phyloP scores from a whole-genome alignment of 2,329 filamentous ascomycete species.

The Diaporthe caulivora region DNA sequence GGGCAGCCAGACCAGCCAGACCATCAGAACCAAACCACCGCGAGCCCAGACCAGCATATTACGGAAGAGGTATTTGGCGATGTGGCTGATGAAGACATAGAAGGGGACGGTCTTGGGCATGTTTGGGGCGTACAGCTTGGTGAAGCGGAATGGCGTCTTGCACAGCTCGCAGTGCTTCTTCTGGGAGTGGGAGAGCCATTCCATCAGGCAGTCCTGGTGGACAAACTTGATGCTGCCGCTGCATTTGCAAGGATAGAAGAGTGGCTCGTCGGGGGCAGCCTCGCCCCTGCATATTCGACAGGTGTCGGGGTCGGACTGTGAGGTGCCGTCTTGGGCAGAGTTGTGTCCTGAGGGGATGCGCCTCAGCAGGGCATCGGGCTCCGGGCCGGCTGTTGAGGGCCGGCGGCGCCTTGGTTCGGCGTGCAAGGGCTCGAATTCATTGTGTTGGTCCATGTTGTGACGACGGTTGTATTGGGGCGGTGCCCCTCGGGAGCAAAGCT shows the following conservation, averaged over 20 bases:
- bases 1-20: slow-evolving; percentile 91
- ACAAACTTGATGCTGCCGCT: slow-evolving; percentile 99
- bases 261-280: slow-evolving; percentile 81
- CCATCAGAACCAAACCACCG: slow-evolving; percentile 80
- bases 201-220: slow-evolving; percentile 97
- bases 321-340: slow-evolving; percentile 35
- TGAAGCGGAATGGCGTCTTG: slow-evolving; percentile 98
- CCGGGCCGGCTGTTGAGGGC: slow-evolving; percentile 21
- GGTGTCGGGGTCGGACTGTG: slow-evolving; percentile 74
- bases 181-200: slow-evolving; percentile 98
- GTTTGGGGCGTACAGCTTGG: slow-evolving; percentile 93
- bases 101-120: slow-evolving; percentile 90
- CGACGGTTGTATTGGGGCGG: slow-evolving; percentile 29
- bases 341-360: slow-evolving; percentile 12
- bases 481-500: slow-evolving; percentile 34
- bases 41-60: slow-evolving; percentile 84
- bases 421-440: slow-evolving; percentile 31
- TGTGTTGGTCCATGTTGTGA: slow-evolving; percentile 37
- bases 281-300: slow-evolving; percentile 98
- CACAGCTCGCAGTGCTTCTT: slow-evolving; percentile 99
- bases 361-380: slow-evolving; percentile 27
- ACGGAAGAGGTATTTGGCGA: slow-evolving; percentile 77
- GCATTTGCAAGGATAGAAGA: slow-evolving; percentile 99
- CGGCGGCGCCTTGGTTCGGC: slow-evolving; percentile 34
- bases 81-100: slow-evolving; percentile 83